Evolutionary conservation across 2,329 filamentous ascomycete species (phyloP), one percentile per base, ranked within the genome.

Genomic region (Cordyceps militaris): DNA sequence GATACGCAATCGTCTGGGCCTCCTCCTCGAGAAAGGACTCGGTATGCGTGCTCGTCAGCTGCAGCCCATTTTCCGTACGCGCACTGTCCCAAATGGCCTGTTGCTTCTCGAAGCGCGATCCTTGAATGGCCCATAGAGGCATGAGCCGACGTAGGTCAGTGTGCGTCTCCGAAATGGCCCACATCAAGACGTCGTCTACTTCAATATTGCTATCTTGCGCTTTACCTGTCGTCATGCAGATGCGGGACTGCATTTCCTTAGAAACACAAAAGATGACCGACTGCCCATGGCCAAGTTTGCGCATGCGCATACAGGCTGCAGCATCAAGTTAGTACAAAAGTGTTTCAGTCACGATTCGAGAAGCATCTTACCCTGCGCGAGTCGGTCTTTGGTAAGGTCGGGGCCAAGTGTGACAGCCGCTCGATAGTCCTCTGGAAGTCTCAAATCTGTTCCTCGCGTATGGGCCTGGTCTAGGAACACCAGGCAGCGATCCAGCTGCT

Each of bases 381-480:
- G 66, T 13, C 79, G 73, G 59, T 92, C 88, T 61, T 91, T 92
- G 0, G 83, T 86, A 1, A 90, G 62, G 5, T 75, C 73, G 0
- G 83, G 75, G 0, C 87, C 87, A 0, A 93, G 66, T 0, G 86
- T 91, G 0, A 91, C 83, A 0, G 83, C 83, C 0, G 87, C 88
- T 0, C 82, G 73, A 62, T 85, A 86, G 14, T 77, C 3, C 0
- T 61, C 57, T 0, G 86, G 87, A 0, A 90, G 68, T 34, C 78
- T 80, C 0, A 91, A 65, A 61, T 92, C 87, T 0, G 80, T 89
- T 0, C 88, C 87, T 60, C 87, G 70, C 0, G 87, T 89, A 60
- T 91, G 87, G 0, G 80, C 78, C 58, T 92, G 83, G 53, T 91
- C 87, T 0, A 92, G 73, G 55, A 85, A 91, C 0, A 91, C 75